phyloP scores from a whole-genome alignment of 805 yeast species.

The Nakazawaea ishiwadae region DNA sequence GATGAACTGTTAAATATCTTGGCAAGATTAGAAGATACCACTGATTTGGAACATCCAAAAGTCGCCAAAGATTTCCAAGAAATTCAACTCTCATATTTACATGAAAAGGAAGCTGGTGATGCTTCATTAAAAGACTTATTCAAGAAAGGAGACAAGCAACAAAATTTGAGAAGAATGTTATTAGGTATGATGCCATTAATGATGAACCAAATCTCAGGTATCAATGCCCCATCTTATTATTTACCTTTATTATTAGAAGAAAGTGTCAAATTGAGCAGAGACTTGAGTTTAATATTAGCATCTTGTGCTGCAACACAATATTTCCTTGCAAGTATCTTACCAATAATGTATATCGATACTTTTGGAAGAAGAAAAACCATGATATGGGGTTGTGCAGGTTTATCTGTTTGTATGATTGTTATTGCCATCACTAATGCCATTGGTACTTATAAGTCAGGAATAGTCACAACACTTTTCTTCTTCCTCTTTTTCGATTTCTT shows the following conservation, averaged over 20 bases:
- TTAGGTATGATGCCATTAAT: constrained; percentile 64
- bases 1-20: constrained; percentile 35
- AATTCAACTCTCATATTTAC: constrained; percentile 14
- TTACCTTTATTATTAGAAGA: constrained; percentile 10
- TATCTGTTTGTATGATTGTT: constrained; percentile 32
- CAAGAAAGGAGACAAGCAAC: constrained; percentile 40
- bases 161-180: constrained; percentile 55
- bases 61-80: constrained; percentile 18
- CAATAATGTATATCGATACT: constrained; percentile 33
- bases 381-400: constrained; percentile 24
- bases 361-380: constrained; percentile 26
- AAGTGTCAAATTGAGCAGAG: constrained; percentile 8
- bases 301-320: constrained; percentile 11
- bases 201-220: constrained; percentile 68
- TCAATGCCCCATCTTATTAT: constrained; percentile 66
- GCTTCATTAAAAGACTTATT: constrained; percentile 32
- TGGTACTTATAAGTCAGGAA: constrained; percentile 18
- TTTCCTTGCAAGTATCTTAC: constrained; percentile 20
- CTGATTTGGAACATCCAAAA: constrained; percentile 15
- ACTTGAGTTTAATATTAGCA: constrained; percentile 8
- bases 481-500: constrained; percentile 52
- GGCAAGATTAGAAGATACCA: constrained; percentile 32
- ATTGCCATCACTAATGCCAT: constrained; percentile 27
- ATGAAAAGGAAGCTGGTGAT: constrained; percentile 11
- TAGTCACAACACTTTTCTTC: constrained; percentile 29